Evolutionary conservation across 2,329 filamentous ascomycete species (phyloP), one percentile per base, ranked within the genome.

Genomic region (Claviceps monticola): DNA sequence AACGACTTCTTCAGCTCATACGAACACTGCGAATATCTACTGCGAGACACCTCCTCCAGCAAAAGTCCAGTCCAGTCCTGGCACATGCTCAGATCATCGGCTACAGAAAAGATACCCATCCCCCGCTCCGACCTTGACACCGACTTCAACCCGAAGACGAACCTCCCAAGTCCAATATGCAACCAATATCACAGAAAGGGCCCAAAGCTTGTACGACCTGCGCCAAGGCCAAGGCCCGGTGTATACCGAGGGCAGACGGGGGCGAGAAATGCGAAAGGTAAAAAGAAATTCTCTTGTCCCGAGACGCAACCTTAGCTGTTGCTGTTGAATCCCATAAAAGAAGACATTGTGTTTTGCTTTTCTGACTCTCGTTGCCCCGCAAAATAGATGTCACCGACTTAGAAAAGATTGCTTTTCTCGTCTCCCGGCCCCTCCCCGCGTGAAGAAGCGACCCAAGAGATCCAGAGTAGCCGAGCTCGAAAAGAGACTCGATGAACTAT

Each of bases 141-240:
- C 8, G 29, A 34, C 29, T 9, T 14, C 23, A 29, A 42, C 37
- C 11, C 21, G n/a, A 26, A 42, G n/a, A 51, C 14, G 16, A 16
- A 34, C 9, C 29, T 4, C 8, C 16, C 19, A 9, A 19, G 34
- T 43, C 47, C 52, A 26, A 48, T 38, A 60, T 62, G 60, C 55
- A 66, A 52, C 51, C 57, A 14, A 59, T 11, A 34, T 34, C 60
- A 46, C 64, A 62, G 57, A 73, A 70, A 55, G 73, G 73, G 13
- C 73, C 74, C 3, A 70, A 71, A 56, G 74, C 74, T 44, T 76
- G 74, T 57, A 66, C 65, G 1, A 74, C 72, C 1, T 76, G 74
- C 57, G 74, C 74, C 53, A 74, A 70, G 56, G 74, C 74, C n/a
- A 76, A 76, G 58, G 69, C 72, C 34, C 66, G 73, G 57, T 76